Conservation (phyloP, 768 basidiomycete species). For the Cubamyces sp. region DNA sequence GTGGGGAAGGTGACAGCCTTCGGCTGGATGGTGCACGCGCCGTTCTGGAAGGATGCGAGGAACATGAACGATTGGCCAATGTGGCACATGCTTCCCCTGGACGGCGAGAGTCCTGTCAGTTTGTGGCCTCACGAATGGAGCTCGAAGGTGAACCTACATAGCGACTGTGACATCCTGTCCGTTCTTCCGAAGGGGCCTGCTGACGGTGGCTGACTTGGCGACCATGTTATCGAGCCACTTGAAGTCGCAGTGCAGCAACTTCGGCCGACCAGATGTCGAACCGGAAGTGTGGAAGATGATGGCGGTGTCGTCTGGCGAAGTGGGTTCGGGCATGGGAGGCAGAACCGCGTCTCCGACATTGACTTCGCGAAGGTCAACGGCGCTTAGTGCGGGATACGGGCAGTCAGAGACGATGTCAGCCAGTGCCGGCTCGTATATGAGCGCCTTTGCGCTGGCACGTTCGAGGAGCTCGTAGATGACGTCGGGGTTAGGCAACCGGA, state of each 20-base stretch:
- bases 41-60: constrained; percentile 67
- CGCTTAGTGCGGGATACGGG: constrained; percentile 52
- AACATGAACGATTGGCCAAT: constrained; percentile 76
- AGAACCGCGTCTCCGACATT: constrained; percentile 43
- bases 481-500: constrained; percentile 67
- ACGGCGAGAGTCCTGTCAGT: constrained; percentile 35
- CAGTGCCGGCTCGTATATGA: constrained; percentile 67
- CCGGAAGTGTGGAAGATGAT: constrained; percentile 79
- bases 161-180: constrained; percentile 66
- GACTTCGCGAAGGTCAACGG: constrained; percentile 44
- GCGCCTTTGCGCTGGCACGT: constrained; percentile 58
- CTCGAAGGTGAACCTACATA: constrained; percentile 52
- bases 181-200: constrained; percentile 49
- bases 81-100: constrained; percentile 78
- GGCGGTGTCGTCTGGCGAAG: constrained; percentile 40
- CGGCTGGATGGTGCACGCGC: constrained; percentile 69
- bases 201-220: constrained; percentile 57
- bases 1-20: constrained; percentile 61
- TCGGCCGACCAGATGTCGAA: constrained; percentile 76
- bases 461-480: constrained; percentile 68
- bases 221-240: constrained; percentile 61
- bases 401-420: constrained; percentile 46
- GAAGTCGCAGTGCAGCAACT: constrained; percentile 69
- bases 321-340: constrained; percentile 48
- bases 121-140: neutral